Evolutionary conservation across 352 stramenopile species (phyloP).

Genomic region (Pythium phragmitis): DNA sequence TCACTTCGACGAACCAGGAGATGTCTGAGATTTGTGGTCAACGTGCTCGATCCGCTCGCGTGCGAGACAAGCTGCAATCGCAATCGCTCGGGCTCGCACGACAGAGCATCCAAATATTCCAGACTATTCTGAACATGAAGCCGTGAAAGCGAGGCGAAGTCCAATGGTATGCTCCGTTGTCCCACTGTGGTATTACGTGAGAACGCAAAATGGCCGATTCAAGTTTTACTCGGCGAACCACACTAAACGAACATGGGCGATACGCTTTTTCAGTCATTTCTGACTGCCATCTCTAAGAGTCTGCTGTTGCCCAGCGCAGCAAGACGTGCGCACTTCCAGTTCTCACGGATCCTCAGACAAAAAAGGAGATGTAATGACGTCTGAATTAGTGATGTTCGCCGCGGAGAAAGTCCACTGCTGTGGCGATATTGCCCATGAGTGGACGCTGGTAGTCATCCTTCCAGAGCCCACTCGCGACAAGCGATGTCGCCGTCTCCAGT

Average conservation of each 20-base stretch:
- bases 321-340: too few species aligned
- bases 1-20: slow-evolving; percentile 46
- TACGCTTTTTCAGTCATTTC: too few species aligned
- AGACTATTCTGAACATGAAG: slow-evolving; percentile 41
- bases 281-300: too few species aligned
- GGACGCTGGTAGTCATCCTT: neutral
- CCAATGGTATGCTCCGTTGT: neutral
- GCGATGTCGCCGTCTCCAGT: slow-evolving; percentile 22
- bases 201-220: neutral
- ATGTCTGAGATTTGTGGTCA: slow-evolving; percentile 45
- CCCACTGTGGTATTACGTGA: neutral
- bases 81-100: slow-evolving; percentile 58
- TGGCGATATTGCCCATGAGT: slow-evolving; percentile 10
- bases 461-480: slow-evolving; percentile 27
- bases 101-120: slow-evolving; percentile 65
- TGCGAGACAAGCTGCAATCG: slow-evolving; percentile 66
- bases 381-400: neutral
- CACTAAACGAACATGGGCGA: neutral
- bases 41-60: slow-evolving; percentile 55
- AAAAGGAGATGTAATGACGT: neutral
- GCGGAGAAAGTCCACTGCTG: neutral
- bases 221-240: neutral
- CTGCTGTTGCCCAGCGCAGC: too few species aligned
- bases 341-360: neutral
- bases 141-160: neutral